These are phyloP conservation scores for Epichloe gansuensis DNA, from an alignment of 2,329 filamentous ascomycete genomes.

Conservation along the genomic window DNA sequence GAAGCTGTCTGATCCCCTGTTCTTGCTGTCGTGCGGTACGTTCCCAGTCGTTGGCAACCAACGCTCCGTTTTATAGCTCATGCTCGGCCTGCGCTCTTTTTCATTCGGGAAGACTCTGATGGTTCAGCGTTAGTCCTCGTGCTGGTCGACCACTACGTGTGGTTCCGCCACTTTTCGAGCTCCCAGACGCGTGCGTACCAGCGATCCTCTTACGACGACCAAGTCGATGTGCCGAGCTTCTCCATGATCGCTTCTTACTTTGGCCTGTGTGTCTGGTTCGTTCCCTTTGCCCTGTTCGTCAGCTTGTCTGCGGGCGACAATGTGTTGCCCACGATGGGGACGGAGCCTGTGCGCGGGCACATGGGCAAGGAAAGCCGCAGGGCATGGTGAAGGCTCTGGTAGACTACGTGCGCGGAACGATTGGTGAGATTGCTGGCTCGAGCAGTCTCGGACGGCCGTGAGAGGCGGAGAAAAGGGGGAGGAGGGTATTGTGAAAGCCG, in stretches of 20 bases:
- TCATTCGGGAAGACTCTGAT: not conserved
- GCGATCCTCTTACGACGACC: slow-evolving; percentile 50
- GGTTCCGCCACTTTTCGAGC: slow-evolving; percentile 85
- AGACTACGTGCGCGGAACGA: slow-evolving; percentile 40
- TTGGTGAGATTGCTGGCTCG: slow-evolving; percentile 32
- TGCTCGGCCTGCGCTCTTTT: not conserved
- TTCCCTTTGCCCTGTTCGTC: slow-evolving; percentile 91
- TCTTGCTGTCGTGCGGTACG: slow-evolving; percentile 66
- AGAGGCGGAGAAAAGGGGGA: not conserved
- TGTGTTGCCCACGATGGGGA: slow-evolving; percentile 84
- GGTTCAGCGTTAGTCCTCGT: slow-evolving; percentile 53
- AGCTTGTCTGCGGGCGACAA: slow-evolving; percentile 91
- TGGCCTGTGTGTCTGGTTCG: slow-evolving; percentile 90
- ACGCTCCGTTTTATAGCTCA: too few relatives aligned
- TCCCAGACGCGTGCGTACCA: slow-evolving; percentile 46
- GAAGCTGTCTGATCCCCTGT: slow-evolving; percentile 76
- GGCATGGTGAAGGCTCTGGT: slow-evolving; percentile 57
- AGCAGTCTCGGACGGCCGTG: slow-evolving; percentile 12
- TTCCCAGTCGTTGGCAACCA: not conserved
- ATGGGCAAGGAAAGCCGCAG: slow-evolving; percentile 41
- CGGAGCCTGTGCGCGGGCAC: slow-evolving; percentile 36
- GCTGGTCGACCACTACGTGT: slow-evolving; percentile 81
- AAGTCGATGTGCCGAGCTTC: slow-evolving; percentile 61
- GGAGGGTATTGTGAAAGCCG: not conserved
- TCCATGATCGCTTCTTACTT: slow-evolving; percentile 95